A percentile compares a stretch with the other conserved stretches of the same genome.
Evolutionary conservation across 768 basidiomycete species (phyloP).

Genomic region (Mycena crocata): DNA sequence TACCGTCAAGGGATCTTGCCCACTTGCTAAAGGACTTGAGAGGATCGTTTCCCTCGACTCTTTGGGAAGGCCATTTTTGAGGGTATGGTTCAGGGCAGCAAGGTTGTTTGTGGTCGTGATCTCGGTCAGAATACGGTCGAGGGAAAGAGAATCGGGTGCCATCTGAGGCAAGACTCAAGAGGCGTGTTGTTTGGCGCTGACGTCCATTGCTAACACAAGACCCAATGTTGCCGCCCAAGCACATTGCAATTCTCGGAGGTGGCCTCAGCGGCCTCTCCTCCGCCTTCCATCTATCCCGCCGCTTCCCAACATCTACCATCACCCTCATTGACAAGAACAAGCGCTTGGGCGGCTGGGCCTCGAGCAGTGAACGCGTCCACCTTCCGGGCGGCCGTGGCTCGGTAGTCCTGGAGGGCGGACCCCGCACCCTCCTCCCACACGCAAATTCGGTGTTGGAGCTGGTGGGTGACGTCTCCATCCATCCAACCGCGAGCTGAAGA

Average conservation of each 20-base stretch:
- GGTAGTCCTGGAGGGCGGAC: conserved; percentile 86
- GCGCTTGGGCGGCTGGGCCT: conserved; percentile 89
- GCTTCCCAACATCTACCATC: conserved; percentile 69
- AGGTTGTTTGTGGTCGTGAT: conserved; percentile 58
- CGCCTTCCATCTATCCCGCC: conserved; percentile 79
- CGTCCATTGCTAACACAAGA: too few relatives aligned
- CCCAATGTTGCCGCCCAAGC: conserved; percentile 35
- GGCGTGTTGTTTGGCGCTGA: too few relatives aligned
- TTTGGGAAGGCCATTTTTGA: conserved; percentile 61
- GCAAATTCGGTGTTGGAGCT: conserved; percentile 81
- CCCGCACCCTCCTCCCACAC: conserved; percentile 86
- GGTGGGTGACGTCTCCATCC: conserved; percentile 68
- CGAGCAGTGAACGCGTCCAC: conserved; percentile 62
- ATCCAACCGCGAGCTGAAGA: conserved; percentile 15
- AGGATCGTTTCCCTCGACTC: conserved; percentile 71
- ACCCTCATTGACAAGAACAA: conserved; percentile 75
- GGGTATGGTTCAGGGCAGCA: conserved; percentile 52
- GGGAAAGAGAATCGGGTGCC: conserved; percentile 41
- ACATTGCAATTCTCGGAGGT: conserved; percentile 81
- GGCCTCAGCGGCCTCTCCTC: conserved; percentile 86
- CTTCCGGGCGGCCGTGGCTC: conserved; percentile 48
- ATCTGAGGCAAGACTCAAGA: too few relatives aligned
- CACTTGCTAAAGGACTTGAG: conserved; percentile 62
- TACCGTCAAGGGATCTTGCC: conserved; percentile 74
- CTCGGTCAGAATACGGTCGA: conserved; percentile 55